phyloP scores from a whole-genome alignment of 2,329 filamentous ascomycete species.

The Apiospora arundinis region DNA sequence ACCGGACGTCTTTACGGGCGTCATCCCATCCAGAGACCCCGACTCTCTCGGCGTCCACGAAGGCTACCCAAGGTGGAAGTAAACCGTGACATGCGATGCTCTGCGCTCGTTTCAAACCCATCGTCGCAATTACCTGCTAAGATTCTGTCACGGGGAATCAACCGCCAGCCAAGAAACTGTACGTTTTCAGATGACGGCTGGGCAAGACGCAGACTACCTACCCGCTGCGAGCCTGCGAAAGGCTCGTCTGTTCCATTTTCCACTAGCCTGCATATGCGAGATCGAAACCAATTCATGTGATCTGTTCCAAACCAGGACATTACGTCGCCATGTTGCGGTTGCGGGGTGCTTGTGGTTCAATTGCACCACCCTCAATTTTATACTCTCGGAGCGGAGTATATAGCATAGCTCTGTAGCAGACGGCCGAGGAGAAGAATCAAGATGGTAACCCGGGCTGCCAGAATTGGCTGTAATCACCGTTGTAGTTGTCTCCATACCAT shows the following conservation, averaged over 20 bases:
- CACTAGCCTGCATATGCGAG: constrained; percentile 13
- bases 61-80: not conserved
- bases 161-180: not conserved
- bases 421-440: not conserved
- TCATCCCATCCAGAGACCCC: not conserved
- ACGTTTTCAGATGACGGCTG: not conserved
- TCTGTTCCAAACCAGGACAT: not conserved
- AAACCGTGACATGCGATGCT: not conserved
- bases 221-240: too few relatives aligned
- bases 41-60: not conserved
- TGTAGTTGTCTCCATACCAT: not conserved
- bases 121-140: not conserved
- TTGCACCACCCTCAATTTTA: not conserved
- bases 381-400: not conserved
- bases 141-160: not conserved
- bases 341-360: not conserved
- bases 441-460: not conserved
- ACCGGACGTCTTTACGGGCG: constrained; percentile 7
- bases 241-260: not conserved
- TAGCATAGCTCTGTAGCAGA: not conserved
- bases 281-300: not conserved
- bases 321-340: not conserved
- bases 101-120: not conserved
- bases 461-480: not conserved
- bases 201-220: not conserved